Conservation (phyloP, 2,329 filamentous ascomycete species). For the Sporothrix mexicana region DNA sequence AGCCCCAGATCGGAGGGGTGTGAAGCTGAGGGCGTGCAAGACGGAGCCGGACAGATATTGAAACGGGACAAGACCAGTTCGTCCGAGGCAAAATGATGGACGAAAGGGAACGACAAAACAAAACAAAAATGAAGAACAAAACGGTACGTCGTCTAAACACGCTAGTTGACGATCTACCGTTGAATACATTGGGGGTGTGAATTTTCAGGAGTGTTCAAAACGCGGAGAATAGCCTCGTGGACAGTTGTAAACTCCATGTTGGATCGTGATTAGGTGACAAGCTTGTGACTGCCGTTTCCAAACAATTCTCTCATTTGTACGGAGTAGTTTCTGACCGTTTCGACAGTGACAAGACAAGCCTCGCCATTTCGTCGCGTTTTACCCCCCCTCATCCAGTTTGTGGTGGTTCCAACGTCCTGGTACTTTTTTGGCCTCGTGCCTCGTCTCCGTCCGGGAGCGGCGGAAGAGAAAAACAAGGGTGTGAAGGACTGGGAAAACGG, state of each 20-base stretch:
- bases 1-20: neutral
- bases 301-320: neutral
- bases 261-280: neutral
- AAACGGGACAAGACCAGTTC: slow-evolving; percentile 8
- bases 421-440: slow-evolving; percentile 10
- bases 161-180: slow-evolving; percentile 15
- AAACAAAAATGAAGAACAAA: neutral
- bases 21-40: neutral
- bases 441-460: slow-evolving; percentile 23
- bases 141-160: neutral
- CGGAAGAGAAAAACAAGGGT: slow-evolving; percentile 21
- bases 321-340: neutral
- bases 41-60: slow-evolving; percentile 10
- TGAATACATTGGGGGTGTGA: neutral
- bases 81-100: neutral
- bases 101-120: slow-evolving; percentile 3
- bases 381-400: neutral
- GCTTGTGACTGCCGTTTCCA: neutral
- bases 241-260: slow-evolving; percentile 6
- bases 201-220: neutral
- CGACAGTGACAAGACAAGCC: neutral
- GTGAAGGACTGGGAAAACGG: neutral
- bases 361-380: neutral
- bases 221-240: neutral
- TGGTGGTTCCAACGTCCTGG: neutral